Percentiles rank a stretch among this genome's conserved stretches.
These are phyloP conservation scores for Phytophthora lateralis DNA, from an alignment of 352 stramenopile species.

Conservation along the genomic window DNA sequence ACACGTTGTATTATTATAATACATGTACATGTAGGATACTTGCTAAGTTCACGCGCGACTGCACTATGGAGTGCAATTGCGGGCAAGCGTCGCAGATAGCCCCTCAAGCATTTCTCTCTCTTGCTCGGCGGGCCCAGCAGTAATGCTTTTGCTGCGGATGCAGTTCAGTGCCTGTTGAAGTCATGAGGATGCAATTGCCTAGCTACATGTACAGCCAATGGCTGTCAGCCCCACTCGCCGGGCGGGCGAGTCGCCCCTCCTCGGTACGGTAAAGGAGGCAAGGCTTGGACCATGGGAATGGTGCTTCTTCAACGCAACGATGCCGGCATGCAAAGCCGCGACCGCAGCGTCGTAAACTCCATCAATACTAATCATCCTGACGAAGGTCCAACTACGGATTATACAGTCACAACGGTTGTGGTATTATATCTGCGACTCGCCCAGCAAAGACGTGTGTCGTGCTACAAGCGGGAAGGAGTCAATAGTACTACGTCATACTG, in stretches of 20 bases:
- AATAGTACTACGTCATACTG: too few relatives aligned
- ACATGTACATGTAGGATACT: too few relatives aligned
- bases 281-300: slow-evolving; percentile 12
- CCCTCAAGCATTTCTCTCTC: not conserved
- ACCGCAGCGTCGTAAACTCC: not conserved
- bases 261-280: slow-evolving; percentile 7
- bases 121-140: not conserved
- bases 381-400: too few relatives aligned
- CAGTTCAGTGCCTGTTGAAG: too few relatives aligned
- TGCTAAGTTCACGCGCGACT: too few relatives aligned
- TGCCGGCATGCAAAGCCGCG: not conserved
- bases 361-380: slow-evolving; percentile 5
- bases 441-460: not conserved
- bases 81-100: too few relatives aligned
- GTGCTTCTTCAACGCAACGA: slow-evolving; percentile 6
- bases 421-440: too few relatives aligned
- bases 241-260: slow-evolving; percentile 11
- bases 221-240: too few relatives aligned
- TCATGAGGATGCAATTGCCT: not conserved
- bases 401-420: too few relatives aligned
- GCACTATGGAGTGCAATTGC: too few relatives aligned
- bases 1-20: too few relatives aligned
- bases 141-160: not conserved
- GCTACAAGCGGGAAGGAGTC: not conserved
- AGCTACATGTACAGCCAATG: not conserved